Base-by-base conservation (phyloP, 2,329 filamentous ascomycete species). In the Alternaria infectoria region DNA sequence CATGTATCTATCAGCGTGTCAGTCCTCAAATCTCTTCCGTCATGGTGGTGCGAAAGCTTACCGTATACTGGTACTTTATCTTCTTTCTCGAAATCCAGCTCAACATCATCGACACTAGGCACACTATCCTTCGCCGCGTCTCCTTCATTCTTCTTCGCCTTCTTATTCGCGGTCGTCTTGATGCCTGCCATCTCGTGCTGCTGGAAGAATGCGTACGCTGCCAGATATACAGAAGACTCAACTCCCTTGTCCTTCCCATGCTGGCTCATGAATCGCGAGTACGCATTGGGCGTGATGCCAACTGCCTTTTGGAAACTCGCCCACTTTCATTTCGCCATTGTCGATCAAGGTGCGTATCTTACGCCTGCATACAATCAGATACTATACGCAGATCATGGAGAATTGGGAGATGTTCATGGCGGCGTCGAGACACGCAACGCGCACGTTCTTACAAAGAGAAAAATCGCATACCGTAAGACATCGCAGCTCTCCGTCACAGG, bases 261-360 rank as follows among this genome's bases (percentile, higher is more conserved):
- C 70, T 82, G 81, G n/a, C 79, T 77, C 82, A 88, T 84, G 73
- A 88, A 89, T 6, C 64, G 67, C n/a, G 66, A 66, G 65, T 83
- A 83, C 8, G 77, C 74, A 21, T 68, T 75, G n/a, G 67, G 69
- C 13, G 66, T 79, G 11, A 80, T 77, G n/a, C 73, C 70, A 45
- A 84, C 78, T 2, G 74, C 72, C 5, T 78, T 66, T 44, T 81
- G 80, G 65, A 85, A 85, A 85, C 40, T 83, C 77, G 19, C 74
- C 78, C 5, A 81, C 77, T 60, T 81, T 83, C 81, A 84, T 83
- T 57, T 81, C 81, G 23, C 81, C 79, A 3, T 72, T 74, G 26
- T 82, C 79, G 19, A 86, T 72, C 61, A 85, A 79, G 10, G 69
- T 68, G 26, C 76, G 75, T 60, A 85, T 84, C 55, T 81, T 83